A percentile compares a stretch with the other conserved stretches of the same genome.
phyloP scores from a whole-genome alignment of 2,329 filamentous ascomycete genomes.

The Fusarium vanettenii region DNA sequence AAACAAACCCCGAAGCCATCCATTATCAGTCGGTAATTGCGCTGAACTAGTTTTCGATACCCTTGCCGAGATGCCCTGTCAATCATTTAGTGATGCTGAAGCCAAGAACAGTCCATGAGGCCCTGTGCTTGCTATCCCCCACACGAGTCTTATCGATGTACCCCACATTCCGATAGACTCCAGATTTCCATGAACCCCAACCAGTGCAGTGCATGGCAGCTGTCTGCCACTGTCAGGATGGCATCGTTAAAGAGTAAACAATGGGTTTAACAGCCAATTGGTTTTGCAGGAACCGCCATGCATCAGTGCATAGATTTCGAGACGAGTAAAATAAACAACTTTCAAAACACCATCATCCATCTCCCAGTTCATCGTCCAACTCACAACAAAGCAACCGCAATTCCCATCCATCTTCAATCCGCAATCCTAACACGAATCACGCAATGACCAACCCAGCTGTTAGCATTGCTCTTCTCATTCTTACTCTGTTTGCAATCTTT shows the following conservation, averaged over 20 bases:
- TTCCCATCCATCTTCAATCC: background rate
- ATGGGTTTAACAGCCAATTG: background rate
- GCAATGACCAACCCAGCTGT: constrained; percentile 45
- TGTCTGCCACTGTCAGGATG: constrained; percentile 18
- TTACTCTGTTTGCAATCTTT: constrained; percentile 46
- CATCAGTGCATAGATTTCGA: background rate
- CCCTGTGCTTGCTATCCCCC: constrained; percentile 27
- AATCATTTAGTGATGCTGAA: background rate
- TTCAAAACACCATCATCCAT: background rate
- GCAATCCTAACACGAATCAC: background rate
- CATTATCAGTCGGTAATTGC: background rate
- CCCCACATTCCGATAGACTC: constrained; percentile 37
- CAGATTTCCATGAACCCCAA: constrained; percentile 21
- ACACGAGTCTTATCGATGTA: constrained; percentile 33
- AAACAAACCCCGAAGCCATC: constrained; percentile 1
- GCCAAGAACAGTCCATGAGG: constrained; percentile 7
- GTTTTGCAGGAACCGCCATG: background rate
- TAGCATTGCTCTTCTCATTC: constrained; percentile 47
- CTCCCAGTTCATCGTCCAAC: background rate
- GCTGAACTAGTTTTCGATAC: background rate
- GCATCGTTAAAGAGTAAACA: background rate
- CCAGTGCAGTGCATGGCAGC: constrained; percentile 2
- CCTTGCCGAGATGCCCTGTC: background rate
- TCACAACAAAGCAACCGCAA: background rate
- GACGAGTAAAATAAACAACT: background rate